Percentiles rank a stretch among this genome's conserved stretches.
These are phyloP conservation scores for Beauveria rudraprayagi DNA, from an alignment of 2,329 filamentous ascomycete genomes.

Conservation along the genomic window DNA sequence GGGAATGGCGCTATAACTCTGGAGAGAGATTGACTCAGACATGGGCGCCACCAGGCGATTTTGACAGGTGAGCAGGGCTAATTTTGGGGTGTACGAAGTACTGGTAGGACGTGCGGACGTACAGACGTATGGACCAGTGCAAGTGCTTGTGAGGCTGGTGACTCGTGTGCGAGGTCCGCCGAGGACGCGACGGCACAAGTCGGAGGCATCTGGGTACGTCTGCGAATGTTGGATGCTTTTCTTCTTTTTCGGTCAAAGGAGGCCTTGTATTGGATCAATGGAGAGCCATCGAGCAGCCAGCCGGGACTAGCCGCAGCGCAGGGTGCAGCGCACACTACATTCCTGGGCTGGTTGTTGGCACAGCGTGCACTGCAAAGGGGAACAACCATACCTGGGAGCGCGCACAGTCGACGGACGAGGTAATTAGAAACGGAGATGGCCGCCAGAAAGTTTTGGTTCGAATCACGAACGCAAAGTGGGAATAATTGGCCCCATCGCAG, in stretches of 20 bases:
- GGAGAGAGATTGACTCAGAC: slow-evolving; percentile 11
- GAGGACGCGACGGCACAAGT: neutral
- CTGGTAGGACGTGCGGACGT: no score
- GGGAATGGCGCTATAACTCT: slow-evolving; percentile 9
- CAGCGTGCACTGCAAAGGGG: neutral
- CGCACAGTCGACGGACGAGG: neutral
- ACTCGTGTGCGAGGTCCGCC: no score
- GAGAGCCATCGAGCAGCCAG: neutral
- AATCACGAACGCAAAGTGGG: neutral
- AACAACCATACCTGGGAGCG: neutral
- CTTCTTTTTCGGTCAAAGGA: neutral
- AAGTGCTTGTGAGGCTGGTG: no score
- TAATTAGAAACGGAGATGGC: neutral
- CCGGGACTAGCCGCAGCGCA: slow-evolving; percentile 5
- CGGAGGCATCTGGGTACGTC: neutral
- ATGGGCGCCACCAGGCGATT: slow-evolving; percentile 10
- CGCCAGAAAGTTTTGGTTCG: neutral
- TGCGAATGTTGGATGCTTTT: neutral
- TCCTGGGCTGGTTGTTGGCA: neutral
- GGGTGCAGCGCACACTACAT: slow-evolving; percentile 1
- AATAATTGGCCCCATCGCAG: neutral
- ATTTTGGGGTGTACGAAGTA: neutral
- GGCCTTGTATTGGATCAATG: neutral
- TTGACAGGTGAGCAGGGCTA: slow-evolving; percentile 7
- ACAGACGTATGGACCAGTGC: no score